Conservation (phyloP, 1,284 basidiomycete species). For the Ustilago tritici region DNA sequence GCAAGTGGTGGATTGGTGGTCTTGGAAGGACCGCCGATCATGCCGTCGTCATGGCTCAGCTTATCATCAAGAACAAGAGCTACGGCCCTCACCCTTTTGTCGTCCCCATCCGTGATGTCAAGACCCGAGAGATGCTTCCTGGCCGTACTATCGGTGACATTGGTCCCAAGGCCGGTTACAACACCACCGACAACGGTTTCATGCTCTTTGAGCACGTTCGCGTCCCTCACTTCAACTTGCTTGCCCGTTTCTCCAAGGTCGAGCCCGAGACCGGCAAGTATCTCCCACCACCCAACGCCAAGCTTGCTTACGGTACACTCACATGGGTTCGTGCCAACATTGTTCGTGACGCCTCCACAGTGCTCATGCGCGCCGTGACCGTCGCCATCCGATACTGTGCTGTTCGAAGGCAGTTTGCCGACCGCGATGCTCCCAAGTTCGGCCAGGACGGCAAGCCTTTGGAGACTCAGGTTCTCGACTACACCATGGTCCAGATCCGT, state of each 20-base stretch:
- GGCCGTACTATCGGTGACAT: conserved; percentile 70
- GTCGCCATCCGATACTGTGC: conserved; percentile 70
- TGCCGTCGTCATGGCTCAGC: conserved; percentile 71
- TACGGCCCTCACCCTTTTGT: conserved; percentile 70
- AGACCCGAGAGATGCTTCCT: conserved; percentile 69
- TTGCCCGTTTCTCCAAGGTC: conserved; percentile 69
- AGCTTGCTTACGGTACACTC: conserved; percentile 60
- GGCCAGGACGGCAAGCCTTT: conserved; percentile 65
- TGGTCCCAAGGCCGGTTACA: conserved; percentile 69
- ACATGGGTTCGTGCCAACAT: conserved; percentile 69
- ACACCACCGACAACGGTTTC: conserved; percentile 69
- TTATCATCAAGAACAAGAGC: conserved; percentile 68
- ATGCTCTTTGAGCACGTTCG: conserved; percentile 62
- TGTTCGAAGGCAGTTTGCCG: conserved; percentile 70
- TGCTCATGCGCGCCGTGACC: conserved; percentile 69
- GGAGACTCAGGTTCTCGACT: conserved; percentile 70
- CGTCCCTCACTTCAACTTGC: conserved; percentile 70
- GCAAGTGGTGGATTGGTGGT: conserved; percentile 70
- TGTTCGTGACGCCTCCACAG: conserved; percentile 67
- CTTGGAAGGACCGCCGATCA: conserved; percentile 70
- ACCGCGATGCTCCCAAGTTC: conserved; percentile 69
- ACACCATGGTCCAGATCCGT: conserved; percentile 70
- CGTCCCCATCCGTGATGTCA: conserved; percentile 69
- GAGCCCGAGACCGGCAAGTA: conserved; percentile 64
- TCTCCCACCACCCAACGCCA: conserved; percentile 54